Percentiles rank a stretch among this genome's conserved stretches.
These are phyloP conservation scores for Ramichloridium luteum DNA, from an alignment of 2,329 filamentous ascomycete species.

Conservation along the genomic window DNA sequence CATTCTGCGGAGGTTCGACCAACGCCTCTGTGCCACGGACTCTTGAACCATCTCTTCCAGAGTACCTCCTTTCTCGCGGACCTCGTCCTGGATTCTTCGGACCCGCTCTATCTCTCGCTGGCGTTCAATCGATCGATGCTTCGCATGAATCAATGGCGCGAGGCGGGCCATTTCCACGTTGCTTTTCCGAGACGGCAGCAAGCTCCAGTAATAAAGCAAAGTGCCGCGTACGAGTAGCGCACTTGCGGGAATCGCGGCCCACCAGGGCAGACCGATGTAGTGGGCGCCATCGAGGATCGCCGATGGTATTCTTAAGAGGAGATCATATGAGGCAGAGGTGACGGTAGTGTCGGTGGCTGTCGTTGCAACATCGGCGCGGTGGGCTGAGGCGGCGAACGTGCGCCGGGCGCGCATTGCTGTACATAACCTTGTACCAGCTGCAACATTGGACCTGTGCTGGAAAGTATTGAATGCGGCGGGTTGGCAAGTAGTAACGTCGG, in stretches of 20 bases:
- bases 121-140: not conserved
- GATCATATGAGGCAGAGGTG: too few species aligned
- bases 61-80: not conserved
- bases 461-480: too few species aligned
- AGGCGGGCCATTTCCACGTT: slow-evolving; percentile 12
- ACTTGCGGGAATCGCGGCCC: slow-evolving; percentile 17
- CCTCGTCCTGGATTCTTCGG: not conserved
- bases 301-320: slow-evolving; percentile 7
- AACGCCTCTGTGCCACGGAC: not conserved
- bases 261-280: slow-evolving; percentile 20
- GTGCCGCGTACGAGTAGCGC: slow-evolving; percentile 20
- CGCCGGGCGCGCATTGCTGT: too few species aligned
- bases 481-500: too few species aligned
- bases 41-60: not conserved
- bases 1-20: not conserved
- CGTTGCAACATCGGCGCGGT: too few species aligned
- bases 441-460: too few species aligned
- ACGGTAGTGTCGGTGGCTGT: too few species aligned
- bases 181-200: slow-evolving; percentile 11
- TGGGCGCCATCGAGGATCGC: slow-evolving; percentile 19
- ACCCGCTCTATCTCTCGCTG: not conserved
- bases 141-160: too few species aligned
- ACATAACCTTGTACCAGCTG: too few species aligned
- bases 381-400: too few species aligned
- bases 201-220: slow-evolving; percentile 17